These are phyloP conservation scores for Trichoderma gracile DNA, from an alignment of 2,329 filamentous ascomycete genomes.

Conservation along the genomic window DNA sequence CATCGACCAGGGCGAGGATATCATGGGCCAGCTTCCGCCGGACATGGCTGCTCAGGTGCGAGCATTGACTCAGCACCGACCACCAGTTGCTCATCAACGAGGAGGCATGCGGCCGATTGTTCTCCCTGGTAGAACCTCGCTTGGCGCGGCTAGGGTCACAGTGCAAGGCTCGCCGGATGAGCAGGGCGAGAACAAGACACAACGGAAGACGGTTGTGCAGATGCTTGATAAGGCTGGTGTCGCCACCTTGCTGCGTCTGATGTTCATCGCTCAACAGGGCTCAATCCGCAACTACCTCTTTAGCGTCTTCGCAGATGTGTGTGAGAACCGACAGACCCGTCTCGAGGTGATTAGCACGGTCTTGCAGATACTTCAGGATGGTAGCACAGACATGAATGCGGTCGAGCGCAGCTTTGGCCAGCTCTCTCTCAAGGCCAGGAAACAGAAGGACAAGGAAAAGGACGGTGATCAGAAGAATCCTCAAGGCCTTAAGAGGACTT, in stretches of 20 bases:
- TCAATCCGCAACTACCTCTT: conserved; percentile 83
- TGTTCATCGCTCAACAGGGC: conserved; percentile 94
- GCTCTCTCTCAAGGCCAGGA: conserved; percentile 86
- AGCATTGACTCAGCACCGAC: conserved; percentile 56
- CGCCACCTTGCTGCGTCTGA: conserved; percentile 92
- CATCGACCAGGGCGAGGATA: conserved; percentile 86
- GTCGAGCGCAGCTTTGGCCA: conserved; percentile 95
- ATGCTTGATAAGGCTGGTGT: conserved; percentile 97
- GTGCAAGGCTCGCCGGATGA: conserved; percentile 41
- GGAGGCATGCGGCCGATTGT: conserved; percentile 37
- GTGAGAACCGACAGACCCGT: conserved; percentile 93
- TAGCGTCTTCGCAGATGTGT: conserved; percentile 85
- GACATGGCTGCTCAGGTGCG: conserved; percentile 86
- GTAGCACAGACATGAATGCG: conserved; percentile 87
- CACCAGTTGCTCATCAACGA: conserved; percentile 33
- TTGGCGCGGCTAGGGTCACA: conserved; percentile 31
- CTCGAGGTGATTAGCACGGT: conserved; percentile 91
- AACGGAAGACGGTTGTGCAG: conserved; percentile 82
- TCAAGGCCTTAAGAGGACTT: conserved; percentile 72
- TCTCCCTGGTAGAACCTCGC: conserved; percentile 37
- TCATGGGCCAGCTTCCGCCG: conserved; percentile 79
- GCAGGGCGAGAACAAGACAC: conserved; percentile 60
- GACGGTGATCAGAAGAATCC: conserved; percentile 70
- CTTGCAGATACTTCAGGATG: conserved; percentile 91
- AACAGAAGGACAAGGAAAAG: conserved; percentile 66